A percentile compares a stretch with the other conserved stretches of the same genome.
phyloP scores from a whole-genome alignment of 2,329 filamentous ascomycete species.

The Colletotrichum scovillei region DNA sequence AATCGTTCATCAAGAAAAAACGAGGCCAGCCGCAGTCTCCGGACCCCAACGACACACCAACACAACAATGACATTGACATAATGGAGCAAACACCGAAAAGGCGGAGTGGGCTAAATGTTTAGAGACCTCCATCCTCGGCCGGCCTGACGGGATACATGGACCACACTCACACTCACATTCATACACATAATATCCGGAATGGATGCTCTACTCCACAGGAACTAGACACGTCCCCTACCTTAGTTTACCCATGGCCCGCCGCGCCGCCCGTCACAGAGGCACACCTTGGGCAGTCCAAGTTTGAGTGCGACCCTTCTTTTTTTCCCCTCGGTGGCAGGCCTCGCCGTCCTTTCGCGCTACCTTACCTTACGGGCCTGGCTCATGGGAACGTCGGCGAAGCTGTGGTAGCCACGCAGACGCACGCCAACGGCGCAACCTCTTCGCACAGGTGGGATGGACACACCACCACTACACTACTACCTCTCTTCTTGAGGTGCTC shows the following conservation, averaged over 20 bases:
- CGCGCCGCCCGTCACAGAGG: neutral
- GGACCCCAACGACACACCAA: no score
- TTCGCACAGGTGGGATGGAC: neutral
- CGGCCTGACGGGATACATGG: no score
- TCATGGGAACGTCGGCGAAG: neutral
- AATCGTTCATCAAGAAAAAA: neutral
- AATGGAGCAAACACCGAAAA: neutral
- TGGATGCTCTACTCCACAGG: neutral
- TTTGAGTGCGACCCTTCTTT: neutral
- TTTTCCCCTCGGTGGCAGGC: neutral
- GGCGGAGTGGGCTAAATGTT: neutral
- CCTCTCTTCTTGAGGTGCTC: neutral
- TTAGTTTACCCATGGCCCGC: neutral
- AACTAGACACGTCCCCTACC: constrained; percentile 2
- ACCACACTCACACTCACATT: no score
- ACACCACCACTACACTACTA: no score
- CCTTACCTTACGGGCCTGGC: neutral
- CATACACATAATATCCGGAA: neutral
- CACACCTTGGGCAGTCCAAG: neutral
- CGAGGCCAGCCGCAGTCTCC: neutral
- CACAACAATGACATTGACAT: neutral
- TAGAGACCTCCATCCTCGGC: neutral
- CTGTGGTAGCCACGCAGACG: neutral
- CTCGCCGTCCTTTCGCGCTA: neutral
- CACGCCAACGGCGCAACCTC: neutral